Evolutionary conservation across 345 rosid species (phyloP).

Genomic region (Litchi chinensis): DNA sequence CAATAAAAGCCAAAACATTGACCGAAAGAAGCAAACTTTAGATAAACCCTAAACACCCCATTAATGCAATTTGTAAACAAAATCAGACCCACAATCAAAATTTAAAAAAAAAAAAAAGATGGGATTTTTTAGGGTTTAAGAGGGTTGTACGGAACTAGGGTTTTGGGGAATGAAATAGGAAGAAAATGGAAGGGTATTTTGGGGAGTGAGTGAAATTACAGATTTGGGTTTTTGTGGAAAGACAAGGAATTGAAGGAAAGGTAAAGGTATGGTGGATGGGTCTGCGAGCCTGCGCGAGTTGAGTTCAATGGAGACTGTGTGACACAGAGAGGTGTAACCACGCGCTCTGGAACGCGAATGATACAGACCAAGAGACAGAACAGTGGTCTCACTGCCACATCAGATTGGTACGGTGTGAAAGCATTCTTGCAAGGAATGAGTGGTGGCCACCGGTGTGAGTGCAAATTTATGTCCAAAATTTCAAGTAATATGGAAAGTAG

Average conservation of each 20-base stretch:
- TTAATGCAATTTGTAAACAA: not conserved
- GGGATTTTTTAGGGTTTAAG: conserved; percentile 5
- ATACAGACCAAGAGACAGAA: not conserved
- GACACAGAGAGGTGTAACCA: not conserved
- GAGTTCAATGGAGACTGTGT: not conserved
- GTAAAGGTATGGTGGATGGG: not conserved
- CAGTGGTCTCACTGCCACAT: not conserved
- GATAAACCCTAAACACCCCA: conserved; percentile 11
- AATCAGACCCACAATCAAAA: not conserved
- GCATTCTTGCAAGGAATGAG: no score
- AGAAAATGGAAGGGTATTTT: not conserved
- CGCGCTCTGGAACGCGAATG: conserved; percentile 18
- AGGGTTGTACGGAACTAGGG: conserved; percentile 6
- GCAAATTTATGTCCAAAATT: no score
- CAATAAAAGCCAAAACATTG: not conserved
- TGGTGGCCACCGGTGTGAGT: no score
- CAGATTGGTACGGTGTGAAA: not conserved
- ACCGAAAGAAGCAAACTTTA: not conserved
- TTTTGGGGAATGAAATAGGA: not conserved
- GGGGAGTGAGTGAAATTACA: not conserved
- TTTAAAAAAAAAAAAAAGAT: no score
- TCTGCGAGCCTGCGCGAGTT: not conserved
- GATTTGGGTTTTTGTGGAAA: not conserved
- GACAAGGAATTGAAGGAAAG: not conserved
- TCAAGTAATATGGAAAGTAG: no score